Conservation (phyloP, 345 rosid species). For the Hibiscus trionum region DNA sequence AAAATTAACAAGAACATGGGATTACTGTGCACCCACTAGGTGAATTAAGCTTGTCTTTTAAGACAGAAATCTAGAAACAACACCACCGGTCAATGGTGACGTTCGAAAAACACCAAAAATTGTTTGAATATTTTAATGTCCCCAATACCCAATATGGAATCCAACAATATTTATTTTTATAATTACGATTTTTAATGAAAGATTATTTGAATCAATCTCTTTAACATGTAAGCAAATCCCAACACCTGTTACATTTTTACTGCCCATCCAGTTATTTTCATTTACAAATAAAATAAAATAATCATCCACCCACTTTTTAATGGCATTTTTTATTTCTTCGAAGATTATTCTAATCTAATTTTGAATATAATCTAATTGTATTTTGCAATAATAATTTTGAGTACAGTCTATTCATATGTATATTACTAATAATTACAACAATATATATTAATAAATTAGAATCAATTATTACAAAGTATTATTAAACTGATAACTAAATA, state of each 20-base stretch:
- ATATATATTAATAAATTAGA: too few relatives aligned
- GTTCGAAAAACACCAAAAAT: constrained; percentile 25
- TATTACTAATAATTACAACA: too few relatives aligned
- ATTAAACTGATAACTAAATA: too few relatives aligned
- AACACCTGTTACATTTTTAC: constrained; percentile 30
- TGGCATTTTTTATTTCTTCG: constrained; percentile 1
- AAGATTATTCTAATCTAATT: too few relatives aligned
- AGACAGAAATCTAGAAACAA: too few relatives aligned
- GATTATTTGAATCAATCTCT: constrained; percentile 27
- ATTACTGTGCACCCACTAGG: too few relatives aligned
- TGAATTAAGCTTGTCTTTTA: too few relatives aligned
- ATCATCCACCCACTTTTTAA: constrained; percentile 32
- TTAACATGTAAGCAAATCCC: constrained; percentile 20
- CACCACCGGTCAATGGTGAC: constrained; percentile 54
- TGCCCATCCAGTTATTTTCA: constrained; percentile 1
- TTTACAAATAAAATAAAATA: constrained; percentile 19
- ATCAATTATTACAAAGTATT: too few relatives aligned
- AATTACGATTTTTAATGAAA: constrained; percentile 12
- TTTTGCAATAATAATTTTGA: too few relatives aligned
- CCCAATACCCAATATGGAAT: constrained; percentile 40
- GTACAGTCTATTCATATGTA: too few relatives aligned
- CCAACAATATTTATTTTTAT: constrained; percentile 35
- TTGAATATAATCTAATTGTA: too few relatives aligned
- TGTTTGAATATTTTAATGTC: constrained; percentile 26
- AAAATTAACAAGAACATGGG: too few relatives aligned